Base-by-base conservation (phyloP, 2,329 filamentous ascomycete species). In the Exophiala lecanii-corni region DNA sequence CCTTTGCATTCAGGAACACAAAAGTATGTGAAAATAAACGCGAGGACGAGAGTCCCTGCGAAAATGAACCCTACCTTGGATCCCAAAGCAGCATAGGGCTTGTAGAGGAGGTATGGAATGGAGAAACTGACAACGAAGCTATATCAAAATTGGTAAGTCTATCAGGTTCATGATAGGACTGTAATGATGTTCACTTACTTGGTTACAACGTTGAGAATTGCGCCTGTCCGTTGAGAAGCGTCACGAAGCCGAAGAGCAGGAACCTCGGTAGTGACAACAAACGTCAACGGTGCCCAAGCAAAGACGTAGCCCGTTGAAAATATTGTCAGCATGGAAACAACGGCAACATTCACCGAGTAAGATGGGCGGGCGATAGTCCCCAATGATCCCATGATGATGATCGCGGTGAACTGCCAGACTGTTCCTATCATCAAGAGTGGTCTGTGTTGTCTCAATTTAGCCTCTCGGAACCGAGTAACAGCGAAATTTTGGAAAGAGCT, bases 11-110 rank as follows among this genome's bases (percentile, higher is more conserved):
- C 30, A 6, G 30, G 30, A 15, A 41, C 49, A 30, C 44, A 56
- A 17, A 57, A 44, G 9, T 49, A 50, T 2, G 46, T 59, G 34
- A 56, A 61, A 6, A 55, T 19, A 12, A 55, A 34, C 2, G 55
- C 51, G 2, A 53, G 39, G 15, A 55, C 33, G 9, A 55, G 49
- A 26, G 51, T 53, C 19, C 55, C 50, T 4, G 63, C 66, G 33
- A 63, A 69, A n/a, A 69, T 65, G 35, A 66, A 68, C 2, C 65
- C 64, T 0, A 68, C 57, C 28, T 62, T 65, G 13, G 55, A 56
- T 0, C 57, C 61, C 1, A 69, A 55, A 10, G 53, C 54, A 4
- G 63, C 67, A 33, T 68, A 67, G 2, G 54, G 53, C 1, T 53
- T 45, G 20, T 65, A 57, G n/a, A 66, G 50, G 0, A 70, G 57